These are phyloP conservation scores for Cyberlindnera mrakii DNA, from an alignment of 805 yeast genomes.

Conservation along the genomic window DNA sequence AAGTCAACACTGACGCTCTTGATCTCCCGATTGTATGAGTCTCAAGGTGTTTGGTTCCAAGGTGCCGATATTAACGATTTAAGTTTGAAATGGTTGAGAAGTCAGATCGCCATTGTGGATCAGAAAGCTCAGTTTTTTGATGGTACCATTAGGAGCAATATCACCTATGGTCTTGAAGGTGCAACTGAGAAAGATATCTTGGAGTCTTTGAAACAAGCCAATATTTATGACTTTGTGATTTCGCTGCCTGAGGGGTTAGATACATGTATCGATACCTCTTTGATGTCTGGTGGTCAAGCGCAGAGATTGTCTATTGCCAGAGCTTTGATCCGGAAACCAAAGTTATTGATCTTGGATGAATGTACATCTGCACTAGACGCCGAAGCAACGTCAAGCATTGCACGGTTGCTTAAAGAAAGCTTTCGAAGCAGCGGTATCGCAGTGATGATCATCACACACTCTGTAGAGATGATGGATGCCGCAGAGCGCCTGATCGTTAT, in stretches of 20 bases:
- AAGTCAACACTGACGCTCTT: conserved; percentile 71
- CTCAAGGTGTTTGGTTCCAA: conserved; percentile 35
- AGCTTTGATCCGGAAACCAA: conserved; percentile 65
- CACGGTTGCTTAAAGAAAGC: conserved; percentile 36
- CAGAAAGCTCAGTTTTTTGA: conserved; percentile 70
- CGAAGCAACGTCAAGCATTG: conserved; percentile 46
- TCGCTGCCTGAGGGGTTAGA: conserved; percentile 52
- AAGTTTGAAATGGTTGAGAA: conserved; percentile 43
- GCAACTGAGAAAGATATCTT: conserved; percentile 32
- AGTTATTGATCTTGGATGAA: conserved; percentile 66
- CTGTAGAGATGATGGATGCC: conserved; percentile 53
- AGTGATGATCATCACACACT: conserved; percentile 69
- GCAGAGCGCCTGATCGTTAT: conserved; percentile 48
- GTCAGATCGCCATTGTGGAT: conserved; percentile 59
- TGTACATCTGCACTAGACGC: conserved; percentile 85
- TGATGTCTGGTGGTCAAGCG: conserved; percentile 85
- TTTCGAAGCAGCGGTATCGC: conserved; percentile 34
- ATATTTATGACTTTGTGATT: conserved; percentile 48
- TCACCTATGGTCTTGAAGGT: conserved; percentile 49
- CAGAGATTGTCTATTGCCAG: conserved; percentile 84
- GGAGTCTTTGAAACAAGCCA: conserved; percentile 37
- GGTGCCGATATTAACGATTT: conserved; percentile 42
- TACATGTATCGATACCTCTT: conserved; percentile 45
- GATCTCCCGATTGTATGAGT: conserved; percentile 46
- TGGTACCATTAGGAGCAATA: conserved; percentile 67